These are phyloP conservation scores for Kandelia obovata DNA, from an alignment of 345 rosid species.

Conservation along the genomic window DNA sequence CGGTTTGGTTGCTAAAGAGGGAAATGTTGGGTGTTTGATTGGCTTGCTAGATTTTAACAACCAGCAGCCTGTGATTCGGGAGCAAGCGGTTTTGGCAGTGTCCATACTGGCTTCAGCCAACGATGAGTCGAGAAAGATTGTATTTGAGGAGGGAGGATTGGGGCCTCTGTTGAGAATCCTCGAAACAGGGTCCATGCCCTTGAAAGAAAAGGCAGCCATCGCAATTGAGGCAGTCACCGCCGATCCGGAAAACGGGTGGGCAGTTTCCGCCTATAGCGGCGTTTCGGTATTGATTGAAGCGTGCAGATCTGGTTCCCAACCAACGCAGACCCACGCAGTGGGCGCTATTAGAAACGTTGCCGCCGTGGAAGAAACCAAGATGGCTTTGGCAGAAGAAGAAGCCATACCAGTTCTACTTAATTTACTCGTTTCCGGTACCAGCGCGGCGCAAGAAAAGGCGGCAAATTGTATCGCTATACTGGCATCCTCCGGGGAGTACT, in stretches of 20 bases:
- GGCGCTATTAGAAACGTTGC: constrained; percentile 67
- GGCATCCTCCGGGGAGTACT: constrained; percentile 63
- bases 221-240: constrained; percentile 68
- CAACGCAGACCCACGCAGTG: constrained; percentile 44
- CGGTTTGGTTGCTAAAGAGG: constrained; percentile 58
- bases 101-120: constrained; percentile 53
- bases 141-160: constrained; percentile 69
- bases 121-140: constrained; percentile 55
- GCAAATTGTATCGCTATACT: constrained; percentile 48
- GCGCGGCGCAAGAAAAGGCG: constrained; percentile 46
- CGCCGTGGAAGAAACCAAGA: constrained; percentile 50
- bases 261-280: constrained; percentile 68
- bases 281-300: constrained; percentile 56
- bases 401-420: constrained; percentile 56
- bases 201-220: constrained; percentile 60
- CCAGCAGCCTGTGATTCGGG: constrained; percentile 47
- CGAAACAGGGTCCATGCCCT: constrained; percentile 54
- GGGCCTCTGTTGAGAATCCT: constrained; percentile 64
- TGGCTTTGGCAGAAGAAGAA: constrained; percentile 66
- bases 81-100: constrained; percentile 56
- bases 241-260: constrained; percentile 71
- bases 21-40: constrained; percentile 57
- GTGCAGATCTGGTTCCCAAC: constrained; percentile 53
- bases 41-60: constrained; percentile 55
- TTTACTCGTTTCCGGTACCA: constrained; percentile 37